Evolutionary conservation across 2,329 filamentous ascomycete genomes (phyloP).

Genomic region (Penicillium sp.): DNA sequence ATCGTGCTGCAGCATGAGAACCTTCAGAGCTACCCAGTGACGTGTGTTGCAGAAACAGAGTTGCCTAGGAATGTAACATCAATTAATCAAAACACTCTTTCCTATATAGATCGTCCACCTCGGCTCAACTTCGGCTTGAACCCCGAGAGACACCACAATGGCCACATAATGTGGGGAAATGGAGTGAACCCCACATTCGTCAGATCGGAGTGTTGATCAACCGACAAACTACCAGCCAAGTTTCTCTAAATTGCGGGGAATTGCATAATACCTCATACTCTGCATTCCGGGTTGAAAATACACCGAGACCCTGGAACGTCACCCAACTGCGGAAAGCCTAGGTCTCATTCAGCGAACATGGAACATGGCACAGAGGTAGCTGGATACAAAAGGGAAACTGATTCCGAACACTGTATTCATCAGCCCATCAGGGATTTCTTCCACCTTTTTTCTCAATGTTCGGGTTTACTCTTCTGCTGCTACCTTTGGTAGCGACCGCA

Average conservation of each 20-base stretch:
- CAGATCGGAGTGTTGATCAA: slow-evolving; percentile 2
- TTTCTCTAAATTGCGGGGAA: background rate
- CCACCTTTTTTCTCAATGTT: background rate
- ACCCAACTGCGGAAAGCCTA: background rate
- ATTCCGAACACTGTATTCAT: background rate
- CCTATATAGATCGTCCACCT: background rate
- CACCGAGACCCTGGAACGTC: background rate
- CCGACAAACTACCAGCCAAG: background rate
- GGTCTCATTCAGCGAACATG: background rate
- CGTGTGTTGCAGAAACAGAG: no score
- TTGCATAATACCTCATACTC: background rate
- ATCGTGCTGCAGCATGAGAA: no score
- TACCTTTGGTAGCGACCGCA: background rate
- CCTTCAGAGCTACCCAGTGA: no score
- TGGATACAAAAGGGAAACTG: background rate
- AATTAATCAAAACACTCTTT: background rate
- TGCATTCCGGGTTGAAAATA: background rate
- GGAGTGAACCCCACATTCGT: background rate
- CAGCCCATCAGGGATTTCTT: background rate
- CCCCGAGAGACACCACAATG: background rate
- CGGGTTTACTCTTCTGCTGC: background rate
- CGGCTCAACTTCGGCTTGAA: background rate
- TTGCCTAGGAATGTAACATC: background rate
- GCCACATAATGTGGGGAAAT: background rate
- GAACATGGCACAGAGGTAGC: background rate